A percentile compares a stretch with the other conserved stretches of the same genome.
These are phyloP conservation scores for Rhizoctonia solani DNA, from an alignment of 1,284 basidiomycete species.

Conservation along the genomic window DNA sequence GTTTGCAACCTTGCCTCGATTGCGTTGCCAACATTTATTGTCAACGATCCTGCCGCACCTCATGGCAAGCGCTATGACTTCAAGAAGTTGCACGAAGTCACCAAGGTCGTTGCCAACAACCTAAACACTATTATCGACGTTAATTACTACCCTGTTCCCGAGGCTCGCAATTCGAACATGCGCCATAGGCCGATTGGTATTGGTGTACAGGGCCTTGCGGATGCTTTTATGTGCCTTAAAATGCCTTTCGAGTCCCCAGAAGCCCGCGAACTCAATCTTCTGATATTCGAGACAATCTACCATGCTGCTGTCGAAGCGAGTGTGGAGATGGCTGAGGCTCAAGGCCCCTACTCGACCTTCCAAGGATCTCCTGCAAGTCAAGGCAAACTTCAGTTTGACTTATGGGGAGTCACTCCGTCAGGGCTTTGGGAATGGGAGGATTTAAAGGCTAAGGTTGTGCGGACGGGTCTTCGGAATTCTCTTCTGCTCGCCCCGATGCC, in stretches of 20 bases:
- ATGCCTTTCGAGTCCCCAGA: conserved; percentile 93
- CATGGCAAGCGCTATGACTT: conserved; percentile 72
- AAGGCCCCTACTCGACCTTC: conserved; percentile 92
- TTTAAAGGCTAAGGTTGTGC: conserved; percentile 88
- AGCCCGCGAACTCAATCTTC: conserved; percentile 87
- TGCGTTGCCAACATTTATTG: conserved; percentile 88
- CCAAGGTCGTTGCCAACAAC: conserved; percentile 92
- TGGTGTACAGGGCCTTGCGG: conserved; percentile 97
- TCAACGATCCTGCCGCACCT: conserved; percentile 53
- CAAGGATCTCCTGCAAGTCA: conserved; percentile 87
- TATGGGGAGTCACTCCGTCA: conserved; percentile 93
- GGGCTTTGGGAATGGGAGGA: conserved; percentile 94
- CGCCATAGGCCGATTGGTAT: conserved; percentile 98
- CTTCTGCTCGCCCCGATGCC: conserved; percentile 98
- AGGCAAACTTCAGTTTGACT: conserved; percentile 91
- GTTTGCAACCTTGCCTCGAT: conserved; percentile 99
- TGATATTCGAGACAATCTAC: conserved; percentile 99
- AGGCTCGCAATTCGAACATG: conserved; percentile 92
- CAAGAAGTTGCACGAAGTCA: conserved; percentile 90
- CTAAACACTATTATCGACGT: conserved; percentile 93
- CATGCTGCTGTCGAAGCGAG: conserved; percentile 94
- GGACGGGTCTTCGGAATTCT: conserved; percentile 89
- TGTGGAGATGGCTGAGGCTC: conserved; percentile 80
- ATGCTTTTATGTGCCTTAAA: conserved; percentile 96
- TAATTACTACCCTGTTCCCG: conserved; percentile 92